Evolutionary conservation across 345 rosid species (phyloP), one percentile per base, ranked within the genome.

Genomic region (Brassica cretica): DNA sequence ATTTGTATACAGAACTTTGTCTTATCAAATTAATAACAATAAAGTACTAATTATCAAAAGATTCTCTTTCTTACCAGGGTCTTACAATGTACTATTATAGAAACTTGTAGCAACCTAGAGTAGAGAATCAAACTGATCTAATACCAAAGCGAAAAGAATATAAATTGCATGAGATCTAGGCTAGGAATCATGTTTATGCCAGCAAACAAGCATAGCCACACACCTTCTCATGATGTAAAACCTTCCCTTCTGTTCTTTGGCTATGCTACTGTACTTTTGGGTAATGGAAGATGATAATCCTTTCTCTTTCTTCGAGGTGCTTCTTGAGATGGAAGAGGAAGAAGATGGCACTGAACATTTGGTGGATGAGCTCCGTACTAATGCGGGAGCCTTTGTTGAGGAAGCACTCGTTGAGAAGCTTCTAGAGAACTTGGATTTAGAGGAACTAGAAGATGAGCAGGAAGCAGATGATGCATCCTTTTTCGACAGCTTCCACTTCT

Each of bases 131-230:
- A 71, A 76, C 77, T 81, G 71, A 75, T 72, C 77, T 80, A 80
- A 68, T 46, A 61, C 51, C 14, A 35, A 37, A 51, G 25, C 44
- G 25, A 37, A 62, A 29, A 49, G 64, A 76, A 70, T 64, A 46
- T 46, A 46, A 21, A 60, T 39, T 44, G 70, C 71, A 78, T 66
- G 51, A 82, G 73, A 66, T 76, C 70, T 66, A 55, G 66, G 37
- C 84, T 83, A 89, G 55, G 91, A 84, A 85, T 94, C 92, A 81
- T 94, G 97, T 69, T 90, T 94, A 80, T 90, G 93, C 98, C 98
- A 94, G 53, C 97, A 92, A 73, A 91, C 97, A 71, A 94, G 98
- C 98, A 94, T 94, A 55, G 98, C 97, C 70, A 94, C 96, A 82
- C 98, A 94, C 68, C 97, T 85, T 76, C 97, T 89, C 93, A 94